These are phyloP conservation scores for Eucalyptus urophylla DNA, from an alignment of 345 rosid species.

Conservation along the genomic window DNA sequence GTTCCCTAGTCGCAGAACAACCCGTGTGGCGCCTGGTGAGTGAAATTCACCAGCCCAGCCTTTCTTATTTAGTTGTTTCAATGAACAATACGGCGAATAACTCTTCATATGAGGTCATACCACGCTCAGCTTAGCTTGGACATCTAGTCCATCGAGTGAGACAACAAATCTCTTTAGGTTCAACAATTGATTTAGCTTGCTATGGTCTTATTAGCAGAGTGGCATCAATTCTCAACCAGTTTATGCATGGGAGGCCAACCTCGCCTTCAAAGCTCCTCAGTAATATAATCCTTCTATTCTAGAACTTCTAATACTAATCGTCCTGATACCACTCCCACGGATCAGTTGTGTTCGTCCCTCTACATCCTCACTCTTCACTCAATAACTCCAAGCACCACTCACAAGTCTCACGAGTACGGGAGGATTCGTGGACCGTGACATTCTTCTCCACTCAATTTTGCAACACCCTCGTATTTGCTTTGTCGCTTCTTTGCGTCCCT, in stretches of 20 bases:
- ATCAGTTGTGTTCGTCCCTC: fast-evolving
- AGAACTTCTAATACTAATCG: fast-evolving
- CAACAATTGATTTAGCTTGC: fast-evolving
- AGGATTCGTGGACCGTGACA: fast-evolving
- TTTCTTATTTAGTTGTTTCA: too few species aligned
- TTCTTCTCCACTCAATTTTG: too few species aligned
- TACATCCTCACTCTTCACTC: fast-evolving
- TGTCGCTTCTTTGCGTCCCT: too few species aligned
- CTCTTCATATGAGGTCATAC: fast-evolving
- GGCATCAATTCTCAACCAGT: fast-evolving
- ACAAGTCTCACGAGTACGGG: fast-evolving
- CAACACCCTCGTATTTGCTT: fast-evolving
- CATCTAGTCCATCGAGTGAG: fast-evolving
- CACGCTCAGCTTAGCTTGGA: fast-evolving
- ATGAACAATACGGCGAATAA: fast-evolving
- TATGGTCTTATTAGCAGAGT: fast-evolving
- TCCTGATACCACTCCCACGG: fast-evolving
- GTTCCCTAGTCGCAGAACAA: fast-evolving
- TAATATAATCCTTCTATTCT: fast-evolving
- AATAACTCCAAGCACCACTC: too few species aligned
- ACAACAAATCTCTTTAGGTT: too few species aligned
- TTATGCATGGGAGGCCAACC: too few species aligned
- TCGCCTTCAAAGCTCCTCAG: fast-evolving
- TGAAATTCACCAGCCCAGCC: fast-evolving
- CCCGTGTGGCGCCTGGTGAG: fast-evolving